These are phyloP conservation scores for Tetracladium maxilliforme DNA, from an alignment of 2,329 filamentous ascomycete genomes.

Conservation along the genomic window DNA sequence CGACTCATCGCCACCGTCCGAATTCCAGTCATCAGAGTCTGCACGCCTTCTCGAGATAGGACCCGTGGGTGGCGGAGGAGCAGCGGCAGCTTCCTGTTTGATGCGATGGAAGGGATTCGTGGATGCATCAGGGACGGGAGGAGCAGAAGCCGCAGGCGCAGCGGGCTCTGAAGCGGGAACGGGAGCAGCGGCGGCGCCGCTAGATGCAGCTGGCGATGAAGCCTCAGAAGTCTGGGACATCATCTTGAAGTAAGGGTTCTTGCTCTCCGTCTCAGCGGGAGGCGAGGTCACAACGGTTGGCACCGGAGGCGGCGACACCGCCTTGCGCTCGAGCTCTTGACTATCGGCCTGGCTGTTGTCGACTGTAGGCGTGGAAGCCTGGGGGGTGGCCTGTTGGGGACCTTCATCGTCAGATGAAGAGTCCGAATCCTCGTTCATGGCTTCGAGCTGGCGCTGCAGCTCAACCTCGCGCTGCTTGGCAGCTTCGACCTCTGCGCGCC, in stretches of 20 bases:
- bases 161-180: constrained; percentile 26
- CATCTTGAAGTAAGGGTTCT: constrained; percentile 90
- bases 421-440: constrained; percentile 56
- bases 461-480: constrained; percentile 83
- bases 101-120: constrained; percentile 95
- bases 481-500: constrained; percentile 82
- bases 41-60: constrained; percentile 37
- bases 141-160: constrained; percentile 18
- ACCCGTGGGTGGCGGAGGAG: constrained; percentile 24
- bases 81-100: constrained; percentile 43
- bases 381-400: constrained; percentile 51
- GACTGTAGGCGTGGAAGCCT: constrained; percentile 42
- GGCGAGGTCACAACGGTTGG: constrained; percentile 35
- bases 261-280: constrained; percentile 59
- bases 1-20: constrained; percentile 59
- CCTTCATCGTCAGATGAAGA: constrained; percentile 74
- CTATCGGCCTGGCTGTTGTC: constrained; percentile 35
- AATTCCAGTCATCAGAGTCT: constrained; percentile 72
- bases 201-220: constrained; percentile 27
- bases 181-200: constrained; percentile 20
- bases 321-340: constrained; percentile 37
- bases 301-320: constrained; percentile 34
- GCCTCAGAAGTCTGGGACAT: constrained; percentile 55
- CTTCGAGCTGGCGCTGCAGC: constrained; percentile 73
- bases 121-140: constrained; percentile 40